Evolutionary conservation across 495 filamentous ascomycete genomes (phyloP).

Genomic region (Penicillium pulvis): DNA sequence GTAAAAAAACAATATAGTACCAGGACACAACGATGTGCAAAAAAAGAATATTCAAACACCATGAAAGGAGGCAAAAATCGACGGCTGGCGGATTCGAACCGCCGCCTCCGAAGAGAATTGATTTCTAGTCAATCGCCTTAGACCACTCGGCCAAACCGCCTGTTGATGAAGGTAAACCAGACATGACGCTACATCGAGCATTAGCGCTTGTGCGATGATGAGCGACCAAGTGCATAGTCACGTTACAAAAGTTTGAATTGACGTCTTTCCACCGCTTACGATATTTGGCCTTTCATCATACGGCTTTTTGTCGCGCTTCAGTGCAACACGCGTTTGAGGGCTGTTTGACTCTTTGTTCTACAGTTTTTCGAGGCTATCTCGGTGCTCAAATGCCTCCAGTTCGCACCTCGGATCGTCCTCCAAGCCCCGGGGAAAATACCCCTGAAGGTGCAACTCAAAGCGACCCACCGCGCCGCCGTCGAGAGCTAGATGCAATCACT

Average conservation of each 20-base stretch:
- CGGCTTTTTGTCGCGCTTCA: neutral
- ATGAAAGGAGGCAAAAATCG: conserved; percentile 2
- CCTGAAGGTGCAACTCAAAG: neutral
- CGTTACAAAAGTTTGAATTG: no score
- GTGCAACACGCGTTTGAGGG: neutral
- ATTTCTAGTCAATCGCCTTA: conserved; percentile 26
- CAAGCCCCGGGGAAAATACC: neutral
- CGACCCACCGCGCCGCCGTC: neutral
- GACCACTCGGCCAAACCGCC: conserved; percentile 24
- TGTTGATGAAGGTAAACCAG: no score
- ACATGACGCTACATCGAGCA: no score
- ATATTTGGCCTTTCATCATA: neutral
- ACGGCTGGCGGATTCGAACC: conserved; percentile 17
- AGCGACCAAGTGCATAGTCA: no score
- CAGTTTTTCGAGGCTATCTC: neutral
- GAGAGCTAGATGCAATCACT: neutral
- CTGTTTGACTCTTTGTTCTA: neutral
- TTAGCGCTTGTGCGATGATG: no score
- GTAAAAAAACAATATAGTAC: no score
- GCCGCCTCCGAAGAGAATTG: conserved; percentile 21
- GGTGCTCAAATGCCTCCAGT: neutral
- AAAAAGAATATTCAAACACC: neutral
- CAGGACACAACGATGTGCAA: neutral
- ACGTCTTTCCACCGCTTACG: no score
- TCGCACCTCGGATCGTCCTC: neutral